Base-by-base conservation (phyloP, 2,329 filamentous ascomycete genomes). In the Clarireedia monteithiana region DNA sequence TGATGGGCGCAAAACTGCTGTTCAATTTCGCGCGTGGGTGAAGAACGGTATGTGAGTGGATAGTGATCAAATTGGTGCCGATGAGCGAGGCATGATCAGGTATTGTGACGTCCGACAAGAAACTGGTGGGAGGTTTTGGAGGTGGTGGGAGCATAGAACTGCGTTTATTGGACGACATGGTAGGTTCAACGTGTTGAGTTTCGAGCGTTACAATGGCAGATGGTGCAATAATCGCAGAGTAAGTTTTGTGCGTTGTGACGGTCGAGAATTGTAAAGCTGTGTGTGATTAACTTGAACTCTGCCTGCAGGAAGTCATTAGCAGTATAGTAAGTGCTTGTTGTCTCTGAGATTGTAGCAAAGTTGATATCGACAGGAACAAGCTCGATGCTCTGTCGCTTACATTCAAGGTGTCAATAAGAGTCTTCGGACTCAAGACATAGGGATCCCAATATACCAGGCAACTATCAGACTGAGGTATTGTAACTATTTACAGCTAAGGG, bases 1-100 rank as follows among this genome's bases (percentile, higher is more conserved):
- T 84, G 62, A 97, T 84, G 45, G 90, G 85, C 4, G 90, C 90
- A 51, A 86, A 78, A 56, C 84, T 83, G 7, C 92, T 86, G 66
- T 91, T 88, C 56, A 96, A 80, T 59, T 85, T 84, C 15, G 85
- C 82, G 49, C 91, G 88, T 1, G 94, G 91, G 66, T 97, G 92
- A n/a, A 99, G 74, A 6, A 96, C 81, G 3, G 83, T 85, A 66
- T 90, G 85, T 24, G 88, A 79, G 56, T 85, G 85, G 60, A 97
- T 83, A 46, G 83, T 85, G 60, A 99, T 89, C 1, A 83, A 85
- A 68, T 95, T 81, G 2, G 81, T 84, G 61, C 94, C 94, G 17
- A 76, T 82, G 17, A 87, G 73, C 17, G 81, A 73, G 10, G 83
- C 82, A 57, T 79, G 79, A 61, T 86, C 83, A 66, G 83, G 79